Conservation (phyloP, 768 basidiomycete genomes). For the Sporobolomyces roseus region DNA sequence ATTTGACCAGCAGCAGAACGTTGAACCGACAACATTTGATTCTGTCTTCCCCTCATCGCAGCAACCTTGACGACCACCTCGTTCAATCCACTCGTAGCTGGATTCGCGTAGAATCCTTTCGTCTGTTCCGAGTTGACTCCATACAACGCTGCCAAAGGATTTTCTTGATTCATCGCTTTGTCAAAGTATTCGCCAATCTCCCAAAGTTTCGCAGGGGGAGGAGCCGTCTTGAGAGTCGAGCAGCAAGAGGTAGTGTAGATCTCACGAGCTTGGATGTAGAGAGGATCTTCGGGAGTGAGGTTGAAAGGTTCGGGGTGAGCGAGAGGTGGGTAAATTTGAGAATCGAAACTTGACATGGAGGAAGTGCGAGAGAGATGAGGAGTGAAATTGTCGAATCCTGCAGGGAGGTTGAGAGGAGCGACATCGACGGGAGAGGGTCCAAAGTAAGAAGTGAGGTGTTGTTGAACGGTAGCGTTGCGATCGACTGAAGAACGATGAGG, state of each 20-base stretch:
- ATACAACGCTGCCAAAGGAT: constrained; percentile 36
- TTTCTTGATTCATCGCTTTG: constrained; percentile 33
- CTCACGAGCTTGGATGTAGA: constrained; percentile 36
- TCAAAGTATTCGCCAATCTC: constrained; percentile 34
- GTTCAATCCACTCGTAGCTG: constrained; percentile 31
- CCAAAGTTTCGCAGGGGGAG: constrained; percentile 11
- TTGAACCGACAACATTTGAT: constrained; percentile 29
- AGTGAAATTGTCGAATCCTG: constrained; percentile 14
- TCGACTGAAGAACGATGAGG: constrained; percentile 10
- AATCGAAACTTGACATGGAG: constrained; percentile 15
- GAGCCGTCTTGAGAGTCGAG: constrained; percentile 11
- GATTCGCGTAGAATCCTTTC: constrained; percentile 31
- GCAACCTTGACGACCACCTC: constrained; percentile 36
- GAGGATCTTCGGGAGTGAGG: constrained; percentile 29
- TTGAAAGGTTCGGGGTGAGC: constrained; percentile 36
- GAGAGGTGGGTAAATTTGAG: constrained; percentile 18
- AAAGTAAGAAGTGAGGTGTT: constrained; percentile 36
- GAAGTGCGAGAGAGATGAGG: not conserved
- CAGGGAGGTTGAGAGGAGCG: constrained; percentile 11
- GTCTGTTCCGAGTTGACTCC: constrained; percentile 36
- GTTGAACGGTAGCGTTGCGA: constrained; percentile 26
- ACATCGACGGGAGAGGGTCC: constrained; percentile 14
- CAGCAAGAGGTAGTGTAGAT: constrained; percentile 32
- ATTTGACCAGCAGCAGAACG: constrained; percentile 19
- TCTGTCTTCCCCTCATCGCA: constrained; percentile 29